Evolutionary conservation across 495 filamentous ascomycete genomes (phyloP).

Genomic region (Neurospora cerealis): DNA sequence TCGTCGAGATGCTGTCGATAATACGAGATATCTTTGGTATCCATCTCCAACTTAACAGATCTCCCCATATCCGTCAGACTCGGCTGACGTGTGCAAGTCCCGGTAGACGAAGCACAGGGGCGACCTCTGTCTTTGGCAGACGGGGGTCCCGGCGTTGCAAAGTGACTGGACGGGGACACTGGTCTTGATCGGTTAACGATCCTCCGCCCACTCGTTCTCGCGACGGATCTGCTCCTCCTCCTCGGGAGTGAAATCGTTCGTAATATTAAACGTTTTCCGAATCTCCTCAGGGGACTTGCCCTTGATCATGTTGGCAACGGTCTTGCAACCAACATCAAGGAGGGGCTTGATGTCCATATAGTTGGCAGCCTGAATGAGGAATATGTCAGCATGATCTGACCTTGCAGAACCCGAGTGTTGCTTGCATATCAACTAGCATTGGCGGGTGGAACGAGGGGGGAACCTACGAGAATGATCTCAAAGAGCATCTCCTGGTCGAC

Average conservation of each 20-base stretch:
- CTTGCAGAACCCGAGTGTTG: not conserved
- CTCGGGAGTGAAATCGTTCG: slow-evolving; percentile 74
- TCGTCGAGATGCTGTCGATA: not conserved
- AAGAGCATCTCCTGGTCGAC: slow-evolving; percentile 99
- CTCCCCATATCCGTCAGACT: not conserved
- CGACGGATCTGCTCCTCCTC: slow-evolving; percentile 77
- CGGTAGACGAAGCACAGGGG: not conserved
- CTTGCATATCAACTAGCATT: not conserved
- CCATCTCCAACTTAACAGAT: not conserved
- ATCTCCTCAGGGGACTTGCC: slow-evolving; percentile 76
- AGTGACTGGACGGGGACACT: slow-evolving; percentile 80
- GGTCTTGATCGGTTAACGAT: slow-evolving; percentile 58
- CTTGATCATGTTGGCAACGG: slow-evolving; percentile 82
- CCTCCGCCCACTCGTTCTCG: slow-evolving; percentile 81
- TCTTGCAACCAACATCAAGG: slow-evolving; percentile 76
- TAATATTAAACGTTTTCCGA: slow-evolving; percentile 75
- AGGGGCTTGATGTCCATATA: slow-evolving; percentile 77
- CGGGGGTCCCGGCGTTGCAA: slow-evolving; percentile 82
- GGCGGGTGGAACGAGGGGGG: not conserved
- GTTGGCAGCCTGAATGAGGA: slow-evolving; percentile 49
- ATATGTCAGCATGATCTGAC: slow-evolving; percentile 8
- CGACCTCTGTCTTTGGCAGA: slow-evolving; percentile 29
- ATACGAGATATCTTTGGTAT: not conserved
- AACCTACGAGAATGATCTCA: slow-evolving; percentile 89
- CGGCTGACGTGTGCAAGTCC: not conserved